Evolutionary conservation across 768 basidiomycete species (phyloP).

Genomic region (Phylloporus arenicola): DNA sequence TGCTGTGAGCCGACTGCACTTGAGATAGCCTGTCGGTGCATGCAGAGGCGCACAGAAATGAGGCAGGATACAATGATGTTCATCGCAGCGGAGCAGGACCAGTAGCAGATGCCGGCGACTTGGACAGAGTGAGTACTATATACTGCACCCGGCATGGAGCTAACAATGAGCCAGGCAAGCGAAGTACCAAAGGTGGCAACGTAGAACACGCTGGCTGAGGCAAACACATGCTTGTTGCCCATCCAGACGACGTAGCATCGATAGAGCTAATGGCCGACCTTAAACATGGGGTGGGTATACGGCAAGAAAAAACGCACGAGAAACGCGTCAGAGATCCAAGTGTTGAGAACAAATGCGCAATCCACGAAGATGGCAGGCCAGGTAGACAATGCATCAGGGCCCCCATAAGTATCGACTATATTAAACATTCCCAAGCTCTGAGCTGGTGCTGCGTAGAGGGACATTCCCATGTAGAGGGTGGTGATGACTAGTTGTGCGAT

Average conservation of each 20-base stretch:
- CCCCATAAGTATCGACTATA: slow-evolving; percentile 1
- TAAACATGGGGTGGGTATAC: background rate
- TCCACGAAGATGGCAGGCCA: slow-evolving; percentile 14
- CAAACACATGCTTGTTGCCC: background rate
- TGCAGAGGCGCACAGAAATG: slow-evolving; percentile 13
- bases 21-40: slow-evolving; percentile 14
- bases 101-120: slow-evolving; percentile 10
- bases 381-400: slow-evolving; percentile 9
- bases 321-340: slow-evolving; percentile 19
- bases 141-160: slow-evolving; percentile 9
- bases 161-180: slow-evolving; percentile 14
- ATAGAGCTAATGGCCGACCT: slow-evolving; percentile 9
- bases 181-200: slow-evolving; percentile 13
- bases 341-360: slow-evolving; percentile 16
- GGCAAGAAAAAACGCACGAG: slow-evolving; percentile 10
- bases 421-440: slow-evolving; percentile 10
- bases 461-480: slow-evolving; percentile 15
- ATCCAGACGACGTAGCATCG: slow-evolving; percentile 21
- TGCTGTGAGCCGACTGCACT: slow-evolving; percentile 8
- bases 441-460: slow-evolving; percentile 15
- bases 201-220: slow-evolving; percentile 9
- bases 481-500: slow-evolving; percentile 15
- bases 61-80: slow-evolving; percentile 14
- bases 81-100: slow-evolving; percentile 12
- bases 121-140: slow-evolving; percentile 16